Conservation (phyloP, 495 filamentous ascomycete species). For the Cryomyces minteri region DNA sequence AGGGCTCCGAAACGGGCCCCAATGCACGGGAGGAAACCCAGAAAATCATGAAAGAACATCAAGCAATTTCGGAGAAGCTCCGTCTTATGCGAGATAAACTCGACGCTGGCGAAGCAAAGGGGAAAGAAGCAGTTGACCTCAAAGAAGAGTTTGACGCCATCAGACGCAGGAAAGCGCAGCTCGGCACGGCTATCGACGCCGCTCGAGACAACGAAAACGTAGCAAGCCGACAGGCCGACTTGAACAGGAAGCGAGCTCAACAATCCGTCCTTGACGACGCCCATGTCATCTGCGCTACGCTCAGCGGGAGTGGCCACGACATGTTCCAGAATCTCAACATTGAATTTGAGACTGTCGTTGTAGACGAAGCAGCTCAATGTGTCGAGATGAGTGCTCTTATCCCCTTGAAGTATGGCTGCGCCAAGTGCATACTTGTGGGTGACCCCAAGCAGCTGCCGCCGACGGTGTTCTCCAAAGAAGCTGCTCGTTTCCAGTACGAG, state of each 20-base stretch:
- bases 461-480: slow-evolving; percentile 85
- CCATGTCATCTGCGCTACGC: slow-evolving; percentile 85
- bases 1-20: slow-evolving; percentile 15
- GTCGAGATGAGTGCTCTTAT: slow-evolving; percentile 95
- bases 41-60: slow-evolving; percentile 67
- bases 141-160: slow-evolving; percentile 57
- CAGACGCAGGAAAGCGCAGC: slow-evolving; percentile 54
- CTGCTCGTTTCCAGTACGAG: slow-evolving; percentile 85
- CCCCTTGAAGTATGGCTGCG: slow-evolving; percentile 90
- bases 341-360: slow-evolving; percentile 95
- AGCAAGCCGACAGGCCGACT: slow-evolving; percentile 58
- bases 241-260: slow-evolving; percentile 66
- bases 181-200: slow-evolving; percentile 67
- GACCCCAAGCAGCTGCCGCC: slow-evolving; percentile 95
- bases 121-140: slow-evolving; percentile 42
- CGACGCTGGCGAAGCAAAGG: slow-evolving; percentile 48
- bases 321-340: slow-evolving; percentile 91
- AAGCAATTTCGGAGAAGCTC: slow-evolving; percentile 51
- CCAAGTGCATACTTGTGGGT: slow-evolving; percentile 92
- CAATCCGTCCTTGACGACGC: slow-evolving; percentile 80
- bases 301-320: slow-evolving; percentile 90
- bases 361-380: slow-evolving; percentile 95
- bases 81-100: slow-evolving; percentile 44
- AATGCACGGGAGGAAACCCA: slow-evolving; percentile 40
- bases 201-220: slow-evolving; percentile 70